Evolutionary conservation across 345 rosid genomes (phyloP).

Genomic region (Rhizophora mangle): DNA sequence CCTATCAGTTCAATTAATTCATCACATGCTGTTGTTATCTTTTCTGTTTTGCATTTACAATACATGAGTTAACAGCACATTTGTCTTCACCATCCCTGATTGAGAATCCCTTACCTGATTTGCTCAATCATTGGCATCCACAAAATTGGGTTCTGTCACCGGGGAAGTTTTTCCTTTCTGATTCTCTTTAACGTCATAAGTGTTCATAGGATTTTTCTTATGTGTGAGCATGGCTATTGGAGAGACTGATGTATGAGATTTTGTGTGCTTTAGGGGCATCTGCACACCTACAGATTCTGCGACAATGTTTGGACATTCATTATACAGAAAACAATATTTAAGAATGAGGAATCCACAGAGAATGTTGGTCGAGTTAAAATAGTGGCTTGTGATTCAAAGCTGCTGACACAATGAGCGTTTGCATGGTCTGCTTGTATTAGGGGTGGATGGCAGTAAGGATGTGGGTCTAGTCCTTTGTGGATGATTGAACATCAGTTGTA

Average conservation of each 20-base stretch:
- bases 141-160: neutral
- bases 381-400: conserved; percentile 97
- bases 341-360: conserved; percentile 65
- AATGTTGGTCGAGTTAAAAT: conserved; percentile 76
- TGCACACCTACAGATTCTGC: conserved; percentile 98
- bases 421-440: neutral
- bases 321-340: conserved; percentile 65
- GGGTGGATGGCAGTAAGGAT: conserved; percentile 14
- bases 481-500: conserved; percentile 22
- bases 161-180: neutral
- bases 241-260: neutral
- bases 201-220: neutral
- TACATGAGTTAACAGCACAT: too few species aligned
- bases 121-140: neutral
- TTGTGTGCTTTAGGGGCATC: conserved; percentile 68
- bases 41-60: too few species aligned
- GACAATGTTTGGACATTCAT: conserved; percentile 99
- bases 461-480: conserved; percentile 7
- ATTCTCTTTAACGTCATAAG: neutral
- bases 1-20: too few species aligned
- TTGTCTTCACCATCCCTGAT: too few species aligned
- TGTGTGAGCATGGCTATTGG: neutral
- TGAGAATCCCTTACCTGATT: too few species aligned
- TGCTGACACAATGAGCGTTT: conserved; percentile 61
- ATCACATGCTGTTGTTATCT: too few species aligned